phyloP scores from a whole-genome alignment of 2,329 filamentous ascomycete genomes.

The Talaromyces marneffei region DNA sequence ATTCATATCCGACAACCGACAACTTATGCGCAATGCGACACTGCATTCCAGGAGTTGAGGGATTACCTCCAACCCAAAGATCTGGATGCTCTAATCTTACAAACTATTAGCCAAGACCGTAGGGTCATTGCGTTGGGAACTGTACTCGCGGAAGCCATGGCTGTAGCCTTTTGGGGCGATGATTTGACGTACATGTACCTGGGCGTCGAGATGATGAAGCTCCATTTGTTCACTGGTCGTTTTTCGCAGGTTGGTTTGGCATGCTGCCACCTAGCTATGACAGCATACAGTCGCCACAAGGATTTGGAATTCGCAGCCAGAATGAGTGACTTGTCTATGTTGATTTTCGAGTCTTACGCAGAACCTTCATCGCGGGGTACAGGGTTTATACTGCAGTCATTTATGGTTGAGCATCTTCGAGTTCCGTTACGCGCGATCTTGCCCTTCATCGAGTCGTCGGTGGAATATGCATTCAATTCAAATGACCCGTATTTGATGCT shows the following conservation, averaged over 20 bases:
- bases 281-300: slow-evolving; percentile 53
- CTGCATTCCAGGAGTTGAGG: slow-evolving; percentile 61
- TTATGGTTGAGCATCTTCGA: slow-evolving; percentile 58
- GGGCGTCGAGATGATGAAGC: slow-evolving; percentile 52
- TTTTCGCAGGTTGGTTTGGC: slow-evolving; percentile 55
- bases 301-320: slow-evolving; percentile 51
- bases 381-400: slow-evolving; percentile 51
- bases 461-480: slow-evolving; percentile 52
- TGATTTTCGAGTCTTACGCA: slow-evolving; percentile 48
- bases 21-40: slow-evolving; percentile 71
- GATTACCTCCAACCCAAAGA: slow-evolving; percentile 56
- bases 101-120: slow-evolving; percentile 39
- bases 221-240: slow-evolving; percentile 50
- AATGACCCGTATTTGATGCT: slow-evolving; percentile 56
- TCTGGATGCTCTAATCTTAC: slow-evolving; percentile 33
- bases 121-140: slow-evolving; percentile 45
- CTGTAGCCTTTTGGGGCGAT: slow-evolving; percentile 57
- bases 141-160: slow-evolving; percentile 54
- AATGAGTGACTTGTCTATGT: slow-evolving; percentile 49
- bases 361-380: slow-evolving; percentile 52
- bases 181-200: slow-evolving; percentile 55
- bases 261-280: slow-evolving; percentile 53
- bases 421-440: slow-evolving; percentile 49
- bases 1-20: slow-evolving; percentile 60
- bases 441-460: slow-evolving; percentile 47